Conservation (phyloP, 2,329 filamentous ascomycete genomes). For the Sarocladium oryzae region DNA sequence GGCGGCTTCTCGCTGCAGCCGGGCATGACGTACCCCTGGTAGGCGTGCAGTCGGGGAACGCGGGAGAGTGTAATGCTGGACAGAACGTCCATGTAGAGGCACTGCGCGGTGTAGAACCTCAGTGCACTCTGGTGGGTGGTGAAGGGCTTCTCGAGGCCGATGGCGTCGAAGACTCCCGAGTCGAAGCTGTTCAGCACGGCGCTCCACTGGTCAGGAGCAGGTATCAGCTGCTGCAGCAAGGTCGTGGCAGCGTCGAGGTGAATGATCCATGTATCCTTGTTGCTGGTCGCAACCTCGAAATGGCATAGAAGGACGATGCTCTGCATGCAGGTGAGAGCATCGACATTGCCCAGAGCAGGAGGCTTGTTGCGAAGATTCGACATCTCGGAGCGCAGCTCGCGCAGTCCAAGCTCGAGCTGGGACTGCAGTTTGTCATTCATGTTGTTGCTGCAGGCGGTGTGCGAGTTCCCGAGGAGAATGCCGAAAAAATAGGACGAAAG, state of each 20-base stretch:
- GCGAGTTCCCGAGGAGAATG: conserved; percentile 26
- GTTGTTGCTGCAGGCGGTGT: background rate
- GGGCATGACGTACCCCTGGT: conserved; percentile 34
- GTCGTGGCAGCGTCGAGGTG: conserved; percentile 44
- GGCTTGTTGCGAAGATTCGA: conserved; percentile 23
- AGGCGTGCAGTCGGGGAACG: conserved; percentile 34
- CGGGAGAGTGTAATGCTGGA: conserved; percentile 39
- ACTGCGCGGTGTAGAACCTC: conserved; percentile 39
- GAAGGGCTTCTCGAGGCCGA: conserved; percentile 28
- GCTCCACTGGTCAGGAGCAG: conserved; percentile 29
- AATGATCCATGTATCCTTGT: conserved; percentile 42
- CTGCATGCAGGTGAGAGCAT: conserved; percentile 37
- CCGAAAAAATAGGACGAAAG: conserved; percentile 52
- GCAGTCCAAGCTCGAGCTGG: conserved; percentile 38
- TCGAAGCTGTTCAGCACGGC: conserved; percentile 22
- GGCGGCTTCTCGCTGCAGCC: conserved; percentile 21
- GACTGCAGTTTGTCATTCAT: conserved; percentile 27
- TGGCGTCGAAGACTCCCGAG: background rate
- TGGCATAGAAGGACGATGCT: conserved; percentile 47
- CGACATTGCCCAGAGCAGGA: conserved; percentile 24
- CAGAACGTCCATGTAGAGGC: conserved; percentile 44
- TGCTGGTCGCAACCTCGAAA: conserved; percentile 41
- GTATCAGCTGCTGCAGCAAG: conserved; percentile 39
- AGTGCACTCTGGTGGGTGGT: conserved; percentile 40
- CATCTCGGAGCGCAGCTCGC: conserved; percentile 37